Base-by-base conservation (phyloP, 345 rosid genomes). In the Salix arbutifolia region DNA sequence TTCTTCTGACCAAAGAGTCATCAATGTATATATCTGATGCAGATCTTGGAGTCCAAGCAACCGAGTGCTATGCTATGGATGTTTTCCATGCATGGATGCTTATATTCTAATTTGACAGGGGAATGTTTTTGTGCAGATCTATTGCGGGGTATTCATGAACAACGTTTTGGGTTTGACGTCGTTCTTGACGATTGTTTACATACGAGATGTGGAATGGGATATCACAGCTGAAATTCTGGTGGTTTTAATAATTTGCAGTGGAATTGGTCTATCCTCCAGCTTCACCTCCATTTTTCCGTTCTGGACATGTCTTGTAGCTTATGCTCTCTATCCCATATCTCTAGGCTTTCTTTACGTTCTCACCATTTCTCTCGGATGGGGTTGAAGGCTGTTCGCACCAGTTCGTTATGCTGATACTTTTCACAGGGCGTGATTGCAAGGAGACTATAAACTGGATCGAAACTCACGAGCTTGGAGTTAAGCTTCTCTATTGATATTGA, bases 61-160 rank as follows among this genome's bases (percentile, higher is more conserved):
- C 56, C 56, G 5, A 50, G 21, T 50, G 56, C 1, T 50, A 4
- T 5, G 56, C 19, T 50, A 50, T 17, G 6, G 56, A 50, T 50
- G 56, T 16, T 16, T 50, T 50, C 2, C n/a, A 2, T 21, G 31
- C 33, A 60, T 44, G 13, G 8, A 58, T 35, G 40, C 9, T 10
- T 30, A 46, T 26, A 21, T 67, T 71, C 65, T 52, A 21, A 26
- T 33, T 26, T 76, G 73, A 76, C 65, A 28, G 3, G 13, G 25
- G 38, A 26, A 68, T 12, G 13, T 23, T 69, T 2, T 2, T 69
- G 0, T 77, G 83, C 86, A 88, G 87, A 65, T 85, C 26, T 88
- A 88, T 40, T 78, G 81, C 5, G 86, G 83, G 33, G 86, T 84
- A n/a, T 84, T 88, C 80, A 84, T 84, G 86, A 84, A 81, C 82